Conservation (phyloP, 768 basidiomycete genomes). For the Megacollybia marginata region DNA sequence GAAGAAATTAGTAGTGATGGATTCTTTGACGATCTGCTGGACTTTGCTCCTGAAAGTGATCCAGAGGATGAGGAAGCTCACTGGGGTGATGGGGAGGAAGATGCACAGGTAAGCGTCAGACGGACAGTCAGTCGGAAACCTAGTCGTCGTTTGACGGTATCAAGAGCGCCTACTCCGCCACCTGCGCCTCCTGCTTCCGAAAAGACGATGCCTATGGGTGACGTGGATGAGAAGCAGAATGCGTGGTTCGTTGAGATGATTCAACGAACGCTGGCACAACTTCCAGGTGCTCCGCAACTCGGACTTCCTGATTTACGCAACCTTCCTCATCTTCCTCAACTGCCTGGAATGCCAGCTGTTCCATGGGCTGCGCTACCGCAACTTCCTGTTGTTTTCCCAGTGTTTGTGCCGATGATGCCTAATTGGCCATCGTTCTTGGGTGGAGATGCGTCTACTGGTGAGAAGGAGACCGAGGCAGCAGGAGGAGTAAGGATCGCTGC, state of each 20-base stretch:
- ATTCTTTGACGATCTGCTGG: slow-evolving; percentile 7
- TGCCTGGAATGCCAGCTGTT: slow-evolving; percentile 62
- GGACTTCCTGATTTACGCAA: slow-evolving; percentile 49
- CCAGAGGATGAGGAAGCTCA: slow-evolving; percentile 48
- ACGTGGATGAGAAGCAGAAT: slow-evolving; percentile 36
- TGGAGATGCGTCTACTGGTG: slow-evolving; percentile 24
- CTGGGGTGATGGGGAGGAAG: slow-evolving; percentile 67
- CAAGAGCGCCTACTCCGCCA: slow-evolving; percentile 23
- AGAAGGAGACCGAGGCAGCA: slow-evolving; percentile 24
- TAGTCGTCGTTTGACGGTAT: slow-evolving; percentile 16
- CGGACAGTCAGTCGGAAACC: slow-evolving; percentile 18
- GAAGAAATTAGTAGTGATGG: slow-evolving; percentile 38
- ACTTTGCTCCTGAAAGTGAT: slow-evolving; percentile 1
- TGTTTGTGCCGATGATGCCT: slow-evolving; percentile 61
- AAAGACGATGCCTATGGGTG: slow-evolving; percentile 3
- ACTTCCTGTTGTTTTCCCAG: slow-evolving; percentile 73
- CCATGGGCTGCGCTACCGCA: slow-evolving; percentile 59
- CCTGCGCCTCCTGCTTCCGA: slow-evolving; percentile 10
- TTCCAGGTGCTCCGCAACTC: slow-evolving; percentile 49
- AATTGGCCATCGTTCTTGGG: slow-evolving; percentile 60
- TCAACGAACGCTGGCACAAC: slow-evolving; percentile 64
- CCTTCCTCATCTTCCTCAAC: slow-evolving; percentile 49
- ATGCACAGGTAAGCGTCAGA: slow-evolving; percentile 36
- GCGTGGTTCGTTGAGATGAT: slow-evolving; percentile 62
- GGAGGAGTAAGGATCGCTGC: slow-evolving; percentile 33